phyloP scores from a whole-genome alignment of 176 grass and related monocot species.

The Hordeum marinum region DNA sequence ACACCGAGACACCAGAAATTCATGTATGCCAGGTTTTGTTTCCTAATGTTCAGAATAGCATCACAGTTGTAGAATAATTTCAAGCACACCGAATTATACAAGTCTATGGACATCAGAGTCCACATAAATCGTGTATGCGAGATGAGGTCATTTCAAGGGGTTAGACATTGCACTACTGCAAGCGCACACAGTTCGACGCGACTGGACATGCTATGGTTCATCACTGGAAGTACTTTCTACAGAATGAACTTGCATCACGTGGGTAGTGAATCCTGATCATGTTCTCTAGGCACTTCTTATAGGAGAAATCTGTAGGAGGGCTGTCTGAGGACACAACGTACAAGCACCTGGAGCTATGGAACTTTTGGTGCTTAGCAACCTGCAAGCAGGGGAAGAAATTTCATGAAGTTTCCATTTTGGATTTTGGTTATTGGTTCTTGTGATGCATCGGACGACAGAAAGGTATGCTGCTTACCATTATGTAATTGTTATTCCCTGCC shows the following conservation, averaged over 20 bases:
- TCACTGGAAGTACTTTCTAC: constrained; percentile 44
- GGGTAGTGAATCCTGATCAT: constrained; percentile 35
- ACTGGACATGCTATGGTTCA: not conserved
- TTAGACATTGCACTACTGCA: not conserved
- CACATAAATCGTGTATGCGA: not conserved
- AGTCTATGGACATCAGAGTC: constrained; percentile 13
- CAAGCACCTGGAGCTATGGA: constrained; percentile 41
- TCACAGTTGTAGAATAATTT: constrained; percentile 4
- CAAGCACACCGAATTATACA: constrained; percentile 6
- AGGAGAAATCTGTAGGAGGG: constrained; percentile 41
- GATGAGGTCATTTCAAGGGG: not conserved
- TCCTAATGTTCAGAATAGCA: constrained; percentile 3
- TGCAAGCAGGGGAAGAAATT: constrained; percentile 16
- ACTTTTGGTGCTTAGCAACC: constrained; percentile 27
- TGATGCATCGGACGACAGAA: not conserved
- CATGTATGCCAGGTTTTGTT: not conserved
- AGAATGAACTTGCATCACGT: constrained; percentile 29
- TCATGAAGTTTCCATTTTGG: not conserved
- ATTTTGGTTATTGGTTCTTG: not conserved
- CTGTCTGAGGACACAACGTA: constrained; percentile 25
- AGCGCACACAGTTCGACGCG: not conserved
- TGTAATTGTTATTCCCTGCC: constrained; percentile 30
- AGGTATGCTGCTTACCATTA: constrained; percentile 31
- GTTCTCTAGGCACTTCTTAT: constrained; percentile 55
- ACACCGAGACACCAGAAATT: not conserved